Evolutionary conservation across 805 yeast species (phyloP).

Genomic region (Tetrapisispora arboricola): DNA sequence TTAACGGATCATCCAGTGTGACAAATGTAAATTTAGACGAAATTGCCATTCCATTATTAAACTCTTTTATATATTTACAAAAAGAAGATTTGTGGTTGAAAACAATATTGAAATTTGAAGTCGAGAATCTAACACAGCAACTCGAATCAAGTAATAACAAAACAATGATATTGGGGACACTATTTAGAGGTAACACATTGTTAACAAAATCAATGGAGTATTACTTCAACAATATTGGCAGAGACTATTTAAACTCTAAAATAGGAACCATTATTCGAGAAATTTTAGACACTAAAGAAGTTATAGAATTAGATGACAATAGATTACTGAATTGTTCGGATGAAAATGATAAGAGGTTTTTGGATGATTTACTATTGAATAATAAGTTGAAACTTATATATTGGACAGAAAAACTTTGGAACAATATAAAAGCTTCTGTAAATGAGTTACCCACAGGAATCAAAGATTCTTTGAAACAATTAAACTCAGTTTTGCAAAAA

Average conservation of each 20-base stretch:
- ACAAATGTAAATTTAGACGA: constrained; percentile 34
- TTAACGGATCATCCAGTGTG: constrained; percentile 9
- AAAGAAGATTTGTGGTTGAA: constrained; percentile 66
- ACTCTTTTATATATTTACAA: constrained; percentile 62
- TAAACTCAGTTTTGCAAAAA: too few relatives aligned
- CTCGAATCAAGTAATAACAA: constrained; percentile 27
- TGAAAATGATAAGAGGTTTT: constrained; percentile 22
- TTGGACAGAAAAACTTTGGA: constrained; percentile 56
- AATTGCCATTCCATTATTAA: constrained; percentile 50
- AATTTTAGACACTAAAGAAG: constrained; percentile 39
- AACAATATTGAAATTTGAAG: constrained; percentile 50
- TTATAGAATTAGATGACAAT: constrained; percentile 79
- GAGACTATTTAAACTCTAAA: constrained; percentile 61
- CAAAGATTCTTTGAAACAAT: constrained; percentile 45
- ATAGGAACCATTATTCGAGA: constrained; percentile 58
- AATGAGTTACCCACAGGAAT: constrained; percentile 66
- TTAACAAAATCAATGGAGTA: constrained; percentile 74
- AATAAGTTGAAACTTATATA: constrained; percentile 41
- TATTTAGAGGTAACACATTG: constrained; percentile 79
- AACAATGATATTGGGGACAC: constrained; percentile 39
- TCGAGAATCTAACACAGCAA: constrained; percentile 18
- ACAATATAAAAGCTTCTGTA: constrained; percentile 49
- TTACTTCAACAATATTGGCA: constrained; percentile 68
- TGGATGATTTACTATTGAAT: constrained; percentile 29
- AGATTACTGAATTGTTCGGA: constrained; percentile 33